Percentiles rank a stretch among this genome's conserved stretches.
Evolutionary conservation across 192 early-diverging fungal species (phyloP).

Genomic region (Backusella macrospora): DNA sequence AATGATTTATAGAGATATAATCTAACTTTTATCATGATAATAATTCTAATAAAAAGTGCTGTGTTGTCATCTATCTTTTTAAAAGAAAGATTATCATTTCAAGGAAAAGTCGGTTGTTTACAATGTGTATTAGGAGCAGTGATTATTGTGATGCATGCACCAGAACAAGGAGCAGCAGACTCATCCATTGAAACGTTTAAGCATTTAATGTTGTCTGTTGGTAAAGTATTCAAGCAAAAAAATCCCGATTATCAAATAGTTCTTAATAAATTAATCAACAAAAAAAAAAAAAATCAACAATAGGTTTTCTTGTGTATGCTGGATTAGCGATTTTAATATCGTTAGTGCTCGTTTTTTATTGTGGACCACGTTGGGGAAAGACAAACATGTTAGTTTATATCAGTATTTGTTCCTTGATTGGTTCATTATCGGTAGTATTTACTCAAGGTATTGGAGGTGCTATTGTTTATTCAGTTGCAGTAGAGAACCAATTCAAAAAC

Average conservation of each 20-base stretch:
- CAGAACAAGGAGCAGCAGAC: constrained; percentile 74
- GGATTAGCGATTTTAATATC: constrained; percentile 61
- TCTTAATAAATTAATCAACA: background rate
- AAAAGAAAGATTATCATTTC: constrained; percentile 75
- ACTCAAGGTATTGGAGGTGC: constrained; percentile 89
- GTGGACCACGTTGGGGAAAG: constrained; percentile 78
- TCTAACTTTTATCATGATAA: background rate
- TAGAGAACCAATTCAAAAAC: constrained; percentile 81
- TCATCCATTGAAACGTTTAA: constrained; percentile 79
- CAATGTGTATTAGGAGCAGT: constrained; percentile 86
- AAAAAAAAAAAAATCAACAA: background rate
- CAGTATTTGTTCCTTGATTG: constrained; percentile 88
- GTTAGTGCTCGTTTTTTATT: constrained; percentile 71
- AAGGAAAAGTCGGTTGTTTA: constrained; percentile 87
- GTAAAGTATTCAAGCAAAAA: constrained; percentile 17
- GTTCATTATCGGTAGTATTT: constrained; percentile 85
- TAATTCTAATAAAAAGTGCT: constrained; percentile 47
- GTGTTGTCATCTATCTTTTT: constrained; percentile 86
- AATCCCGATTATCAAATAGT: background rate
- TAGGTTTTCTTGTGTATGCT: constrained; percentile 75
- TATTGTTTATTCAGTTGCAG: constrained; percentile 83
- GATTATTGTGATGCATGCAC: constrained; percentile 84
- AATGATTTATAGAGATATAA: background rate
- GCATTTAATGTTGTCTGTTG: constrained; percentile 26
- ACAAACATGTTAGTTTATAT: constrained; percentile 86